These are phyloP conservation scores for Diutina scorzettiae DNA, from an alignment of 1,139 yeast genomes.

Conservation along the genomic window DNA sequence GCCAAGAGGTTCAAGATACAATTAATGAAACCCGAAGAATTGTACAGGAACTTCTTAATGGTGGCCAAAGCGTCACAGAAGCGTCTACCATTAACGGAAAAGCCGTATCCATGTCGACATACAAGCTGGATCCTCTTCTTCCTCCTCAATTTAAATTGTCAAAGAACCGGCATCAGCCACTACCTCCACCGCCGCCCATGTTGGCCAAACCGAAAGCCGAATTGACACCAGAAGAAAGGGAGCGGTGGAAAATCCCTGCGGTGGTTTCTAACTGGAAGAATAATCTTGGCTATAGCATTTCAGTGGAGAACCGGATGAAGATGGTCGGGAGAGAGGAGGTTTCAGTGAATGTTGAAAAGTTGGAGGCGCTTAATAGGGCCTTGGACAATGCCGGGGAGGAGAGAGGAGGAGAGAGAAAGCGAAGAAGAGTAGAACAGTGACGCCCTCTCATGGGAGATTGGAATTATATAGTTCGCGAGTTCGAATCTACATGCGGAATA, in stretches of 20 bases:
- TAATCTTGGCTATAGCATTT: conserved; percentile 80
- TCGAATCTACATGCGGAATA: no score
- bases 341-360: conserved; percentile 43
- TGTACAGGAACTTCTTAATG: conserved; percentile 16
- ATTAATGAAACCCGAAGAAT: conserved; percentile 20
- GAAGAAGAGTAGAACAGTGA: no score
- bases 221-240: conserved; percentile 65
- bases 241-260: conserved; percentile 82
- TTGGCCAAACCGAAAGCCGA: conserved; percentile 14
- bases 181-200: conserved; percentile 55
- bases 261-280: conserved; percentile 95
- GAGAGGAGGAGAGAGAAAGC: no score
- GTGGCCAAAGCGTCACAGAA: conserved; percentile 9
- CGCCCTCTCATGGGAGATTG: no score
- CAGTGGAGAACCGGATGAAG: conserved; percentile 59
- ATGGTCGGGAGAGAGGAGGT: conserved; percentile 11
- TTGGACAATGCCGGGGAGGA: conserved; percentile 63
- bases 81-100: conserved; percentile 6
- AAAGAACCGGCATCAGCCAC: conserved; percentile 53
- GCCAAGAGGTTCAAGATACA: conserved; percentile 12
- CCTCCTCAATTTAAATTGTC: conserved; percentile 71
- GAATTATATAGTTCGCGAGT: no score
- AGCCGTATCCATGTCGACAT: conserved; percentile 15
- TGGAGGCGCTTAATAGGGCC: conserved; percentile 57
- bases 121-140: conserved; percentile 70